Percentiles rank a stretch among this genome's conserved stretches.
phyloP scores from a whole-genome alignment of 1,139 yeast genomes.

The Candida sp. region DNA sequence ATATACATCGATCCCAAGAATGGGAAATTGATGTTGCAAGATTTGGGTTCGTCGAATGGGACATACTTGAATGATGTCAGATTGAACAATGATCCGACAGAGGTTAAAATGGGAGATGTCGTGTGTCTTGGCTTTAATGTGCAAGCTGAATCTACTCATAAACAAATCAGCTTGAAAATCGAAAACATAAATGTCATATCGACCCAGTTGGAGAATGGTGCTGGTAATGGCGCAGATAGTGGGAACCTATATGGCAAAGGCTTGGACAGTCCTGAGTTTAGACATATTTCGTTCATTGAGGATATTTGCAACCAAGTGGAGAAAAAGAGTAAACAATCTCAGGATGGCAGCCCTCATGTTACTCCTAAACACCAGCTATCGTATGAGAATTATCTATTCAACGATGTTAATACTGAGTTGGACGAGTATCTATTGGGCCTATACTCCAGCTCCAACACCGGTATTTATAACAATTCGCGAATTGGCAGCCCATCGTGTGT shows the following conservation, averaged over 20 bases:
- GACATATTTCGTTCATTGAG: conserved; percentile 49
- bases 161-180: conserved; percentile 81
- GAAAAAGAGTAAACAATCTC: conserved; percentile 3
- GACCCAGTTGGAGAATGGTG: conserved; percentile 15
- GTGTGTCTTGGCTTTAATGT: conserved; percentile 93
- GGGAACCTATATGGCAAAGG: conserved; percentile 6
- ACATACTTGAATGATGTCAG: conserved; percentile 85
- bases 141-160: conserved; percentile 80
- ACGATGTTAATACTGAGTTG: conserved; percentile 67
- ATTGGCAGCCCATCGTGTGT: conserved; percentile 59
- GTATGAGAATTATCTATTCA: conserved; percentile 79
- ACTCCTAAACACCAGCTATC: conserved; percentile 19
- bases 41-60: conserved; percentile 92
- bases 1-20: conserved; percentile 71
- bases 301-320: conserved; percentile 28
- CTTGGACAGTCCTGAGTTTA: conserved; percentile 33
- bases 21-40: conserved; percentile 79
- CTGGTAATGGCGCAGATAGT: conserved; percentile 13
- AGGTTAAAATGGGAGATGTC: conserved; percentile 74
- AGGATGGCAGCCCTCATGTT: conserved; percentile 10
- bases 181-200: conserved; percentile 73
- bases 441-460: conserved; percentile 58
- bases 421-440: conserved; percentile 66
- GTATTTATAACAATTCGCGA: conserved; percentile 66
- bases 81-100: conserved; percentile 66